phyloP scores from a whole-genome alignment of 441 rosid genomes.

The Gossypium trilobum region DNA sequence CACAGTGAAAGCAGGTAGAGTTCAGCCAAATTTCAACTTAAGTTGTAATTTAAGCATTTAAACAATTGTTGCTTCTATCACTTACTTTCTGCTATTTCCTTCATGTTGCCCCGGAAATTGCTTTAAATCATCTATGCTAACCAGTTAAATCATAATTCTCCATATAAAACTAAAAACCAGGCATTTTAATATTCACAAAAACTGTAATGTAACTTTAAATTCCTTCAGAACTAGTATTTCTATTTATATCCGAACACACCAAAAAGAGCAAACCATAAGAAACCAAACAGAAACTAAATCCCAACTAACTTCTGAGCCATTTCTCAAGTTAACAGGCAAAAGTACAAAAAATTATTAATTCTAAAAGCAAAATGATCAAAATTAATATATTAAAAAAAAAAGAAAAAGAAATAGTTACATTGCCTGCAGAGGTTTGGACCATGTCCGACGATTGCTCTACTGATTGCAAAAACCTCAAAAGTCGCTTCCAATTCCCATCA shows the following conservation, averaged over 20 bases:
- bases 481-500: slow-evolving; percentile 72
- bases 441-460: slow-evolving; percentile 64
- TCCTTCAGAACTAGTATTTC: neutral
- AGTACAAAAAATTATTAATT: neutral
- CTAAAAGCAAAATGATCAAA: slow-evolving; percentile 3
- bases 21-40: neutral
- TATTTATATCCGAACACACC: neutral
- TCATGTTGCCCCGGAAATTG: neutral
- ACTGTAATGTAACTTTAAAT: neutral
- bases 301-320: neutral
- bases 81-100: neutral
- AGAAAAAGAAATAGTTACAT: slow-evolving; percentile 49
- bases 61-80: neutral
- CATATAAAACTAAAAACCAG: slow-evolving; percentile 11
- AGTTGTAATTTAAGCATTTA: neutral
- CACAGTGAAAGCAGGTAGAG: neutral
- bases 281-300: neutral
- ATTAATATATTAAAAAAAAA: neutral
- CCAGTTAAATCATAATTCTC: neutral
- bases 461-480: slow-evolving; percentile 76
- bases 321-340: slow-evolving; percentile 1
- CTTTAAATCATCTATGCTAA: neutral
- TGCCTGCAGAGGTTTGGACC: slow-evolving; percentile 81
- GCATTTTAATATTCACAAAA: neutral
- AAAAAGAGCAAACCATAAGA: neutral